These are phyloP conservation scores for Senna siamea DNA, from an alignment of 306 rosid genomes.

Conservation along the genomic window DNA sequence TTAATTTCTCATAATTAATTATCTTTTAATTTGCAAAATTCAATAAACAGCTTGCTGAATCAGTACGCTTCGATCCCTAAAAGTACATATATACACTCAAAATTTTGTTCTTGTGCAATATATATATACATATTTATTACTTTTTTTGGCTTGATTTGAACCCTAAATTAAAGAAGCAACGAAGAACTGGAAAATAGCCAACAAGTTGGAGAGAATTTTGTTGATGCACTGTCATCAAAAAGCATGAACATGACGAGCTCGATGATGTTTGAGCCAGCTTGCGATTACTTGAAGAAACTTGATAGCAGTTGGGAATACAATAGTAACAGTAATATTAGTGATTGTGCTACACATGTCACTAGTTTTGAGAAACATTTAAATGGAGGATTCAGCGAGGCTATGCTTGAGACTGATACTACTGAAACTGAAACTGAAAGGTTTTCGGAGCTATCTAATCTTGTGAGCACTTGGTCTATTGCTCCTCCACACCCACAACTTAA, in stretches of 20 bases:
- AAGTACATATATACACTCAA: no score
- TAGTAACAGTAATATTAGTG: not conserved
- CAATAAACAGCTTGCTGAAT: not conserved
- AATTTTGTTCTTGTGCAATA: no score
- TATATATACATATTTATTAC: no score
- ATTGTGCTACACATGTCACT: no score
- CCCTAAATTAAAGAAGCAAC: no score
- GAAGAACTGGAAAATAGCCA: constrained; percentile 55
- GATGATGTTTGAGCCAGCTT: constrained; percentile 82
- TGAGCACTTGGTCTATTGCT: constrained; percentile 89
- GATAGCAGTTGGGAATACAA: constrained; percentile 68
- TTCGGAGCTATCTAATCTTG: constrained; percentile 71
- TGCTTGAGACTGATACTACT: constrained; percentile 60
- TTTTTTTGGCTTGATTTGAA: no score
- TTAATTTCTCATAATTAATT: not conserved
- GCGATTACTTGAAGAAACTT: constrained; percentile 81
- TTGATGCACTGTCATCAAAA: constrained; percentile 68
- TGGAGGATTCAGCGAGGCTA: constrained; percentile 45
- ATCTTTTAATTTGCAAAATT: not conserved
- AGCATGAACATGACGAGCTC: constrained; percentile 52
- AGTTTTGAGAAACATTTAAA: no score
- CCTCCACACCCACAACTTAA: constrained; percentile 66
- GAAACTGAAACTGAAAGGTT: no score
- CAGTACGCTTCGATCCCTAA: not conserved
- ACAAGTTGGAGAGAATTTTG: constrained; percentile 63